Percentiles rank a stretch among this genome's conserved stretches.
Conservation (phyloP, 495 filamentous ascomycete genomes). For the Daldinia childiae region DNA sequence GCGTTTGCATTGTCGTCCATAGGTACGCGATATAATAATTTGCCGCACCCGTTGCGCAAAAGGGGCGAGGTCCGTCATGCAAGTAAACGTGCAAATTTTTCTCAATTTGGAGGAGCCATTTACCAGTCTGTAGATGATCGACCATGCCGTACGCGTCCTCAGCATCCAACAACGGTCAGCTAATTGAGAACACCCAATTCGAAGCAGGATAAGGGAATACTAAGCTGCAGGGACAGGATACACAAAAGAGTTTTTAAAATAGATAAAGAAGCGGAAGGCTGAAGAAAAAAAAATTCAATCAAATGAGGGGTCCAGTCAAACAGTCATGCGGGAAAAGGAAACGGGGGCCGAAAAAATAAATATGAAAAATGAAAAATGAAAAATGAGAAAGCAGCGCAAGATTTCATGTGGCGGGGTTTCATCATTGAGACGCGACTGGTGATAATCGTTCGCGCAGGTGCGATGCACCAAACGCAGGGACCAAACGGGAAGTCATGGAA, state of each 20-base stretch:
- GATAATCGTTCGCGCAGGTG: constrained; percentile 27
- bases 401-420: constrained; percentile 43
- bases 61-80: constrained; percentile 16
- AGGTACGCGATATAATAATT: constrained; percentile 29
- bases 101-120: constrained; percentile 16
- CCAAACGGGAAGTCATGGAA: constrained; percentile 25
- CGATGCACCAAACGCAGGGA: constrained; percentile 34
- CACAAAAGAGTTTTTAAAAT: constrained; percentile 23
- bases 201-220: constrained; percentile 18
- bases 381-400: constrained; percentile 15
- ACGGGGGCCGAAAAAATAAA: constrained; percentile 5
- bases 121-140: constrained; percentile 16
- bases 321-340: neutral
- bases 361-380: constrained; percentile 11
- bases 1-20: constrained; percentile 10
- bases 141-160: constrained; percentile 27
- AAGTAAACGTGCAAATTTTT: constrained; percentile 28
- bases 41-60: constrained; percentile 26
- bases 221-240: constrained; percentile 31
- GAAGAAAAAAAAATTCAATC: constrained; percentile 13
- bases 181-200: constrained; percentile 25
- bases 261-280: constrained; percentile 6
- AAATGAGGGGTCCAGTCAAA: constrained; percentile 27
- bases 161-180: constrained; percentile 16
- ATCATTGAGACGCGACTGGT: constrained; percentile 34